Evolutionary conservation across 2,329 filamentous ascomycete species (phyloP).

Genomic region (Trichoderma citrinoviride): DNA sequence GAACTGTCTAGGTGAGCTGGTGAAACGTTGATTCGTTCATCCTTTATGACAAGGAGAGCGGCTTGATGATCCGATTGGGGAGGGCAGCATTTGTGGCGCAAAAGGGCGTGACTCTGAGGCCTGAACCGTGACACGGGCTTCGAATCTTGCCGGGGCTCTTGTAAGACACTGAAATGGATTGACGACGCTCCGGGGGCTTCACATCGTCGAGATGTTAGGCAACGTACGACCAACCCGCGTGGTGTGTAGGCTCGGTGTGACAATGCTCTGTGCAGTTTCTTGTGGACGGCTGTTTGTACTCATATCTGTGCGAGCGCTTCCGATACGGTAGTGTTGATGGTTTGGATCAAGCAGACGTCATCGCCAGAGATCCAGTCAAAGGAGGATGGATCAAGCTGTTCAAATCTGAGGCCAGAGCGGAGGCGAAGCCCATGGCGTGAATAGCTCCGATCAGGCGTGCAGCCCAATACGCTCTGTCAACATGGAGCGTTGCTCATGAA

Average conservation of each 20-base stretch:
- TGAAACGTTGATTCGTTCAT: conserved; percentile 8
- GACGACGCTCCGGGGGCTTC: neutral
- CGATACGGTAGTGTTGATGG: neutral
- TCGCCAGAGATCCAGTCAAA: neutral
- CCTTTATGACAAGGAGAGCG: neutral
- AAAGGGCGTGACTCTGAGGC: conserved; percentile 11
- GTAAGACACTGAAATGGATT: neutral
- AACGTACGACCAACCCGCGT: conserved; percentile 17
- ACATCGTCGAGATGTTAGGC: neutral
- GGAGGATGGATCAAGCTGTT: neutral
- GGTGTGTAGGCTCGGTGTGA: conserved; percentile 15
- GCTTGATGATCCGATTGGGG: conserved; percentile 15
- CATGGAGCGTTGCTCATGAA: neutral
- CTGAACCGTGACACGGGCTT: neutral
- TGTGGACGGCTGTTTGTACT: neutral
- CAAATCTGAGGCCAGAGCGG: neutral
- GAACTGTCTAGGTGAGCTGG: conserved; percentile 1
- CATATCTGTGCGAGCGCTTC: conserved; percentile 7
- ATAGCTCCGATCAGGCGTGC: neutral
- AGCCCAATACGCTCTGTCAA: neutral
- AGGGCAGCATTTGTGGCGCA: conserved; percentile 10
- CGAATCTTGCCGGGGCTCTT: conserved; percentile 15
- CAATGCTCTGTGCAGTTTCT: neutral
- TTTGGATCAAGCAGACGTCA: neutral
- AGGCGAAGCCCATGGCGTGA: neutral